Evolutionary conservation across 805 yeast species (phyloP).

Genomic region (Wickerhamiella bombiphila): DNA sequence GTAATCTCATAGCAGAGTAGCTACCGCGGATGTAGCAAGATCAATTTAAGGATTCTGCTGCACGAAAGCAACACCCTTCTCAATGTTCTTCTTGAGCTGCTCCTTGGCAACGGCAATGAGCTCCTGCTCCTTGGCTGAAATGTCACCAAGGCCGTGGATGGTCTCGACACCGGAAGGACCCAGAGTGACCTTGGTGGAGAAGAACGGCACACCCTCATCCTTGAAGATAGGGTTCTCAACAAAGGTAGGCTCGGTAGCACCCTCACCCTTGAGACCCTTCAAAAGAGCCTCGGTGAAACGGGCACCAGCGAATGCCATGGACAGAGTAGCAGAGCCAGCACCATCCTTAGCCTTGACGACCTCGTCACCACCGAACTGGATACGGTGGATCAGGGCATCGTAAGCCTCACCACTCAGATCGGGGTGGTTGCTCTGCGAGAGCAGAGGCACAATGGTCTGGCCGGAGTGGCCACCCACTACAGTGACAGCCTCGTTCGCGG

Average conservation of each 20-base stretch:
- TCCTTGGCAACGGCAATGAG: slow-evolving; percentile 70
- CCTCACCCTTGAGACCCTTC: slow-evolving; percentile 30
- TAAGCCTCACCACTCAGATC: slow-evolving; percentile 49
- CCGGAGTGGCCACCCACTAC: slow-evolving; percentile 98
- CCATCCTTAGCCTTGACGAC: slow-evolving; percentile 89
- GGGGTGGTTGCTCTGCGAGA: slow-evolving; percentile 58
- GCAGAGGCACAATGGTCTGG: slow-evolving; percentile 84
- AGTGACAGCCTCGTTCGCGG: slow-evolving; percentile 59
- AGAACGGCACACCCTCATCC: slow-evolving; percentile 88
- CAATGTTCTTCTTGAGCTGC: slow-evolving; percentile 73
- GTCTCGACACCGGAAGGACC: slow-evolving; percentile 82
- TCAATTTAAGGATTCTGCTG: slow-evolving; percentile 28
- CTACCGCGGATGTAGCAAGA: too few species aligned
- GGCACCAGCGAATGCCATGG: slow-evolving; percentile 89
- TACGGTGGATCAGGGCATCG: slow-evolving; percentile 61
- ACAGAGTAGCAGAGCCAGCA: slow-evolving; percentile 84
- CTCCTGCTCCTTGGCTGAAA: slow-evolving; percentile 70
- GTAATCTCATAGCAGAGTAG: too few species aligned
- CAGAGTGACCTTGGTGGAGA: slow-evolving; percentile 86
- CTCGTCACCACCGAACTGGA: slow-evolving; percentile 94
- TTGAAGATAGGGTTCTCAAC: slow-evolving; percentile 64
- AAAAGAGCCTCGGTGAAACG: slow-evolving; percentile 46
- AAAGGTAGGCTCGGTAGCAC: slow-evolving; percentile 38
- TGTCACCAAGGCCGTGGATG: slow-evolving; percentile 64
- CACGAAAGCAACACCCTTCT: slow-evolving; percentile 82